phyloP scores from a whole-genome alignment of 306 rosid genomes.

The Nissolia schottii region DNA sequence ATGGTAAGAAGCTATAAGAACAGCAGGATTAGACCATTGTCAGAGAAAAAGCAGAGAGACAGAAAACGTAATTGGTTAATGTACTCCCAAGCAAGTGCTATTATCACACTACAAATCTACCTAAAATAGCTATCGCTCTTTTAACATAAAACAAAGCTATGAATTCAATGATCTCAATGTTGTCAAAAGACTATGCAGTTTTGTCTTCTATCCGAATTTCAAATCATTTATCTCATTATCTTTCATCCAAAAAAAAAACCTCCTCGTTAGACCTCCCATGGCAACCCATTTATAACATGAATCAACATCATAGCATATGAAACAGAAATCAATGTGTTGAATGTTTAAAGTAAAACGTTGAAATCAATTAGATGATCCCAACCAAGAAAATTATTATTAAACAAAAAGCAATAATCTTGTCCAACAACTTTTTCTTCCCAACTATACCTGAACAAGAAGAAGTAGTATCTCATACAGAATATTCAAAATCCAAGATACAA shows the following conservation, averaged over 20 bases:
- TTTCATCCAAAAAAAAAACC: not conserved
- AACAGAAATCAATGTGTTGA: not conserved
- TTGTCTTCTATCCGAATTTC: not conserved
- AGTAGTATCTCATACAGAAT: constrained; percentile 86
- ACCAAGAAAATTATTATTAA: constrained; percentile 5
- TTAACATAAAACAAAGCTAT: not conserved
- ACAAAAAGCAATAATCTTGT: constrained; percentile 5
- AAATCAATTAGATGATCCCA: constrained; percentile 14
- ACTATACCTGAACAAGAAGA: constrained; percentile 91
- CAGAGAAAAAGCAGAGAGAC: constrained; percentile 1
- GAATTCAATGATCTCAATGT: not conserved
- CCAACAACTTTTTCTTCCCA: constrained; percentile 8
- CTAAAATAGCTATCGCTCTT: not conserved
- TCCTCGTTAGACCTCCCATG: not conserved
- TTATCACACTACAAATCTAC: not conserved
- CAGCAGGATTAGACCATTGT: not conserved
- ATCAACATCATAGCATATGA: not conserved
- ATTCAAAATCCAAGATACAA: constrained; percentile 86
- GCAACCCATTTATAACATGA: constrained; percentile 3
- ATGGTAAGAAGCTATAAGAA: constrained; percentile 11
- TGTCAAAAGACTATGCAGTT: not conserved
- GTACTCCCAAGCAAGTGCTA: not conserved
- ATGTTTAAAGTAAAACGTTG: not conserved
- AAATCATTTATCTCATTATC: not conserved
- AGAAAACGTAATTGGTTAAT: not conserved